phyloP scores from a whole-genome alignment of 768 basidiomycete species.

The Boletus rufocinnamomeus region DNA sequence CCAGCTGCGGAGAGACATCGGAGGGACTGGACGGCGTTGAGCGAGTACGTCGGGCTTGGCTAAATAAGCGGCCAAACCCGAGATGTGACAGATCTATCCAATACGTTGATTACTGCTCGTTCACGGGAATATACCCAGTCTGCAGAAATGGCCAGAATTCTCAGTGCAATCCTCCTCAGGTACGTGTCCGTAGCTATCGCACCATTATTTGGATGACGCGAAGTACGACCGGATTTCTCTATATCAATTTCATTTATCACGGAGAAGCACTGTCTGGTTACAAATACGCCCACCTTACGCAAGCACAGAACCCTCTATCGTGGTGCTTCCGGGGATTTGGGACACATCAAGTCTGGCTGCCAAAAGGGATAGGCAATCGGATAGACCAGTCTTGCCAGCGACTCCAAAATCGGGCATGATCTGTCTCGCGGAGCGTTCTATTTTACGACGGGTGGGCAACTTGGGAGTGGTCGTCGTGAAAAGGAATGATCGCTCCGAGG shows the following conservation, averaged over 20 bases:
- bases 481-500: conserved; percentile 3
- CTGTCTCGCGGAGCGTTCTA: conserved; percentile 7
- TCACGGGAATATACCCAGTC: conserved; percentile 6
- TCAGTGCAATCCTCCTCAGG: conserved; percentile 29
- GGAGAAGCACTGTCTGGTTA: conserved; percentile 21
- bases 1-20: background rate
- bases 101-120: conserved; percentile 16
- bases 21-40: background rate
- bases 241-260: conserved; percentile 31
- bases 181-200: conserved; percentile 26
- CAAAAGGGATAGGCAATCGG: conserved; percentile 12
- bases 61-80: background rate
- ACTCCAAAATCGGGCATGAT: background rate
- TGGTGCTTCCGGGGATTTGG: conserved; percentile 8
- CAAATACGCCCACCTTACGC: conserved; percentile 27
- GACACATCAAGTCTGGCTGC: conserved; percentile 1
- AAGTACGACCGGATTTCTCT: conserved; percentile 12
- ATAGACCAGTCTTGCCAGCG: conserved; percentile 9
- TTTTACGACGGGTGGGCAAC: conserved; percentile 1
- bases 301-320: conserved; percentile 8
- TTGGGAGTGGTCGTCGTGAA: background rate
- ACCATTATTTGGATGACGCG: conserved; percentile 15
- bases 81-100: background rate
- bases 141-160: conserved; percentile 14
- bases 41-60: background rate